Conservation (phyloP, 2,329 filamentous ascomycete genomes). For the Cercospora beticola region DNA sequence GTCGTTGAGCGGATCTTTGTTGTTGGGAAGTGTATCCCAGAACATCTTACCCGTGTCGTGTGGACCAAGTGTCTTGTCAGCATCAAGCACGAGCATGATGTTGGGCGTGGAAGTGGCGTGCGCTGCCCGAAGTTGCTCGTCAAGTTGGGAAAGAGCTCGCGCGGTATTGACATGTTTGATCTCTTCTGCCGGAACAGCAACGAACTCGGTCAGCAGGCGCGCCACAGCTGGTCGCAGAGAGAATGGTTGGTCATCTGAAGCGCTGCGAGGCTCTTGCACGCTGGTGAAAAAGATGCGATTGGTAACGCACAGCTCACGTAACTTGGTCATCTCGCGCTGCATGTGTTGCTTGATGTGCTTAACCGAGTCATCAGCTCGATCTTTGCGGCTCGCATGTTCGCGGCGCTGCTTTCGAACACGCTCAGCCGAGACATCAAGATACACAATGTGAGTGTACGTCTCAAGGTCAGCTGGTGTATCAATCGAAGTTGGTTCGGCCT, state of each 20-base stretch:
- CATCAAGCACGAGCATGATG: constrained; percentile 58
- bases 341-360: constrained; percentile 52
- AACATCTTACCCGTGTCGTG: constrained; percentile 55
- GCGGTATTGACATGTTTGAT: neutral
- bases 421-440: constrained; percentile 48
- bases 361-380: constrained; percentile 32
- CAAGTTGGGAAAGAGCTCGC: neutral
- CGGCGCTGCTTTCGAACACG: constrained; percentile 39
- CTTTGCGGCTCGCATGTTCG: constrained; percentile 40
- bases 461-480: constrained; percentile 49
- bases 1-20: constrained; percentile 55
- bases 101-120: constrained; percentile 31
- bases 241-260: neutral
- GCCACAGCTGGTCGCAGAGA: neutral
- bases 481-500: constrained; percentile 34
- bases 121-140: neutral
- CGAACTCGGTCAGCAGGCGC: neutral
- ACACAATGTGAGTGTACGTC: constrained; percentile 59
- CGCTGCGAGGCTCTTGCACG: constrained; percentile 19
- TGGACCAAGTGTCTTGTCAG: constrained; percentile 55
- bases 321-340: constrained; percentile 44
- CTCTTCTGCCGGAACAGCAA: neutral
- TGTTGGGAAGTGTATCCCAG: constrained; percentile 42
- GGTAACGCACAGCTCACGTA: constrained; percentile 48
- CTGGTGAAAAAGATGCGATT: constrained; percentile 51